Evolutionary conservation across 202 grass and related monocot genomes (phyloP), one percentile per base, ranked within the genome.

Genomic region (Carex sylvatica): DNA sequence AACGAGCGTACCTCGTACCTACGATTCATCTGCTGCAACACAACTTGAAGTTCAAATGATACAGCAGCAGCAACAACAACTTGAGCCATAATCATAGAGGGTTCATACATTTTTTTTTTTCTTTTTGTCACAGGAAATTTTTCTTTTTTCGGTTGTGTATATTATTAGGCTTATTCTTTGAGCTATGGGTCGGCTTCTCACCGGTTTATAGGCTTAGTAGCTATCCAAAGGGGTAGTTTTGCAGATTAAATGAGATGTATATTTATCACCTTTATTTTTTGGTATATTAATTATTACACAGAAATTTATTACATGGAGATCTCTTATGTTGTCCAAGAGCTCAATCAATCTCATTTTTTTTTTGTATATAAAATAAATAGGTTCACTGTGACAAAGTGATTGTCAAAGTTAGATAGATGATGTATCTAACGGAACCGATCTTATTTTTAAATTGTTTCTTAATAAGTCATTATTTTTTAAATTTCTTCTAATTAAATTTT

Each of bases 121-220:
- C 53, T 78, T 88, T 81, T 58, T 13, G 30, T 52, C 86, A 87
- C 74, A 74, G 61, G 88, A 87, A 56, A 5, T 65, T 89, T 85
- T 76, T 49, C 79, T 88, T 89, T 76, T 56, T 86, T 94, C 84
- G 84, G 88, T 89, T 79, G 86, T 97, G 88, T 82, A 90, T 87
- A 90, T 86, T 90, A 92, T 86, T 90, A 92, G 86, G 56, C 78
- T 82, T 89, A 95, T 95, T 95, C 95, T 95, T 95, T 95, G 49
- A 60, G 88, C 91, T 86, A 42, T 83, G 75, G 60, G 82, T 81
- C 85, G 70, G 61, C 68, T 82, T 93, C 80, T 93, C 84, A 65
- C 69, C 80, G 44, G 86, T 86, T 90, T 73, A 40, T 81, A 80
- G 31, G 82, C 70, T 84, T 84, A 70, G 85, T 74, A 81, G 10